Conservation (phyloP, 257 asterid genomes). For the Nicotiana tabacum region DNA sequence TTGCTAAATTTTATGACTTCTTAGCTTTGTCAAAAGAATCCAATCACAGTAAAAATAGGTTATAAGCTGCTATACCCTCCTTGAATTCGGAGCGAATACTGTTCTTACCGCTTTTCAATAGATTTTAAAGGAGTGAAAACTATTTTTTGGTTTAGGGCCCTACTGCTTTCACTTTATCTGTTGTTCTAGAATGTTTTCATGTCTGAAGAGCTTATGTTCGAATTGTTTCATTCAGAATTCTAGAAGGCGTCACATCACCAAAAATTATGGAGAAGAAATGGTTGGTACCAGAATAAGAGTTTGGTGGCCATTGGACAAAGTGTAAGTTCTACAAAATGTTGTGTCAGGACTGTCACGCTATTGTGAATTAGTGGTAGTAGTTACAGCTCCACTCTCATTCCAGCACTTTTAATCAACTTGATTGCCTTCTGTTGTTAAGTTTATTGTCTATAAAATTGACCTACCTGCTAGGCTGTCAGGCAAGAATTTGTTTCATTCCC, state of each 20-base stretch:
- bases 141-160: neutral
- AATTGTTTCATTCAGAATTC: slow-evolving; percentile 27
- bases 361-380: neutral
- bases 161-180: neutral
- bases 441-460: neutral
- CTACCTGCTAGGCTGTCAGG: neutral
- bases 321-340: slow-evolving; percentile 28
- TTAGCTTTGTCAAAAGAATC: neutral
- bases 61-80: neutral
- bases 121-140: neutral
- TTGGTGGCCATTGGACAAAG: slow-evolving; percentile 44
- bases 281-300: slow-evolving; percentile 46
- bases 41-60: neutral
- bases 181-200: neutral
- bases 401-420: slow-evolving; percentile 1
- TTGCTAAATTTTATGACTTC: neutral
- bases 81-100: neutral
- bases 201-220: neutral
- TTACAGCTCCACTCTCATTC: slow-evolving; percentile 6
- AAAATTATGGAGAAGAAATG: slow-evolving; percentile 38
- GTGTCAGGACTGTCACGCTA: neutral
- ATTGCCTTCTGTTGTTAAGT: neutral
- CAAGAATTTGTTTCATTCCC: neutral
- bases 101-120: neutral
- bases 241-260: slow-evolving; percentile 13